Conservation (phyloP, 2,329 filamentous ascomycete species). For the Talaromyces atroroseus region DNA sequence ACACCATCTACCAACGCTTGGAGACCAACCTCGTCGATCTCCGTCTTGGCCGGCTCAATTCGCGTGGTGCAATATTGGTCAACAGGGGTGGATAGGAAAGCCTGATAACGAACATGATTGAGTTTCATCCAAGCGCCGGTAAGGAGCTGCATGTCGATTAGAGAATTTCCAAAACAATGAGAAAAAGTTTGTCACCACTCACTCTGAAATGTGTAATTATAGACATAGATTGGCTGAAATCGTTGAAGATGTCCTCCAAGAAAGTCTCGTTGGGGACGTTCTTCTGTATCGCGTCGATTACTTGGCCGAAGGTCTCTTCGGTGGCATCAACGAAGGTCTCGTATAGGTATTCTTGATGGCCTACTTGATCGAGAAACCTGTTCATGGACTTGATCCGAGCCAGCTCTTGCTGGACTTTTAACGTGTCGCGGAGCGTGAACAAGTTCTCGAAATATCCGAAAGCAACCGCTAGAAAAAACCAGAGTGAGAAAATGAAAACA, state of each 20-base stretch:
- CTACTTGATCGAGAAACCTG: constrained; percentile 63
- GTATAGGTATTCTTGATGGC: constrained; percentile 63
- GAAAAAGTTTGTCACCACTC: constrained; percentile 18
- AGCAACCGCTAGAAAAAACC: constrained; percentile 65
- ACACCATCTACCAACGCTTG: constrained; percentile 71
- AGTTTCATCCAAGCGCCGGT: constrained; percentile 80
- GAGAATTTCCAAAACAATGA: neutral
- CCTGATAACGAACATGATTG: constrained; percentile 62
- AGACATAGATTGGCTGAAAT: constrained; percentile 58
- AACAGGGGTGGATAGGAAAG: constrained; percentile 63
- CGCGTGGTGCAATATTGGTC: constrained; percentile 63
- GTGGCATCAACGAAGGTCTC: constrained; percentile 81
- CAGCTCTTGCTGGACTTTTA: constrained; percentile 64
- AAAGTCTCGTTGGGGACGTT: constrained; percentile 54
- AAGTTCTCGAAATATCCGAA: constrained; percentile 91
- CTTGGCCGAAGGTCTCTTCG: constrained; percentile 59
- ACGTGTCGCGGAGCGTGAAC: constrained; percentile 59
- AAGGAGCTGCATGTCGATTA: constrained; percentile 54
- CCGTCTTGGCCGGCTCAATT: constrained; percentile 69
- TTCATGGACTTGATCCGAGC: constrained; percentile 66
- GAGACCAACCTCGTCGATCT: constrained; percentile 89
- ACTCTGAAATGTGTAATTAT: constrained; percentile 80
- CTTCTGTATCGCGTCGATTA: constrained; percentile 53
- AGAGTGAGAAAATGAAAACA: neutral
- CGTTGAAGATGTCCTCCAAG: constrained; percentile 68